These are phyloP conservation scores for Heliosperma pusillum DNA, from an alignment of 148 eudicot genomes.

Conservation along the genomic window DNA sequence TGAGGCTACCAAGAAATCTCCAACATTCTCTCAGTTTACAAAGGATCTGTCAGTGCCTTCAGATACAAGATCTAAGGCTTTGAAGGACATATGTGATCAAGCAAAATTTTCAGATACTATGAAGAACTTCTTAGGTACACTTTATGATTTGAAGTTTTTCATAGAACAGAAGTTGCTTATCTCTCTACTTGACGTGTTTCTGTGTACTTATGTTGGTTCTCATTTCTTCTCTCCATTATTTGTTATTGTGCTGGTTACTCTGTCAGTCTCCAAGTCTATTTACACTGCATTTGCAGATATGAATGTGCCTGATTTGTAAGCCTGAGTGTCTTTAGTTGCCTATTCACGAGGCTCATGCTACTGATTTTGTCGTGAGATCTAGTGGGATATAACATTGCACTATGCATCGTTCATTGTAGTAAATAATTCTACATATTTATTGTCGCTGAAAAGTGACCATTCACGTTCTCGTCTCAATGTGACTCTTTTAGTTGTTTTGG, in stretches of 20 bases:
- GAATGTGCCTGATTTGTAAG: no score
- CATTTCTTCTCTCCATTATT: no score
- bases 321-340: neutral
- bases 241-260: no score
- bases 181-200: no score
- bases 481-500: conserved; percentile 49
- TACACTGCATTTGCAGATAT: no score
- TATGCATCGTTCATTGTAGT: no score
- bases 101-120: conserved; percentile 74
- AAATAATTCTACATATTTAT: neutral
- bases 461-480: neutral
- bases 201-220: no score
- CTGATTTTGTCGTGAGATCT: neutral
- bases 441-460: neutral
- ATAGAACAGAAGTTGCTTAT: no score
- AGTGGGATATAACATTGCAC: neutral
- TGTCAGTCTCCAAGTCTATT: no score
- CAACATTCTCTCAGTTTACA: conserved; percentile 62
- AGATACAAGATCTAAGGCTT: conserved; percentile 57
- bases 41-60: conserved; percentile 59
- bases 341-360: neutral
- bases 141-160: neutral
- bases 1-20: conserved; percentile 54
- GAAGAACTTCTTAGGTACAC: conserved; percentile 77
- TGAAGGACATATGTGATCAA: conserved; percentile 50